Percentiles rank a stretch among this genome's conserved stretches.
phyloP scores from a whole-genome alignment of 768 basidiomycete species.

The Mycena galericulata region DNA sequence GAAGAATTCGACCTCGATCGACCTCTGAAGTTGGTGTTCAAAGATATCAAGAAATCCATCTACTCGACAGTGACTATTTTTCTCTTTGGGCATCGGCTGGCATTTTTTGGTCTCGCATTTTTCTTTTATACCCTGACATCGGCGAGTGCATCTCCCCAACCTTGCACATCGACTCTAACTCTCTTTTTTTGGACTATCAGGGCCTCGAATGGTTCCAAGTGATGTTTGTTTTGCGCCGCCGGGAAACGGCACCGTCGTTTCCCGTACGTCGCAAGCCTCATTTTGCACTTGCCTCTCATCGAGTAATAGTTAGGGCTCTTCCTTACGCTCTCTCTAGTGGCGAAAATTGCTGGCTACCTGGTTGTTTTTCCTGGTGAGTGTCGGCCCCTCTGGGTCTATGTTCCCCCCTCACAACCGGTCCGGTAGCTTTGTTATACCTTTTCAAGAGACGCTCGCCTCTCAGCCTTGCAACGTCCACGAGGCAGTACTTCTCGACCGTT shows the following conservation, averaged over 20 bases:
- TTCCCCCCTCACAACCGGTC: not conserved
- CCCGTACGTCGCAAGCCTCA: not conserved
- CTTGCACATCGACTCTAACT: not conserved
- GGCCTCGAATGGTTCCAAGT: conserved; percentile 24
- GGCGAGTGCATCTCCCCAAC: conserved; percentile 5
- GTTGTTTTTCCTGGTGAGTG: conserved; percentile 26
- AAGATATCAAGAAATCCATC: conserved; percentile 29
- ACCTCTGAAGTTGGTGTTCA: conserved; percentile 17
- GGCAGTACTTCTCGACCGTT: conserved; percentile 29
- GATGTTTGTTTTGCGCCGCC: conserved; percentile 14
- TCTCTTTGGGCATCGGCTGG: conserved; percentile 2
- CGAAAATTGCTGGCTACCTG: conserved; percentile 22
- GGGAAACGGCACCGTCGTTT: not conserved
- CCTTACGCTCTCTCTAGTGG: conserved; percentile 2
- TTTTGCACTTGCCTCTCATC: not conserved
- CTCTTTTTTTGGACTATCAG: not conserved
- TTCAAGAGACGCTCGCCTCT: conserved; percentile 29
- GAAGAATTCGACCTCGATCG: conserved; percentile 20
- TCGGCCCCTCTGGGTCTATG: not conserved
- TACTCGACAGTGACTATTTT: conserved; percentile 24
- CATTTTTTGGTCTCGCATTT: conserved; percentile 24
- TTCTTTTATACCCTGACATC: conserved; percentile 32
- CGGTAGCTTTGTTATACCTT: conserved; percentile 20
- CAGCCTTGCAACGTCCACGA: conserved; percentile 28
- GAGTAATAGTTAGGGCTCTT: conserved; percentile 9